Percentiles rank a stretch among this genome's conserved stretches.
Conservation (phyloP, 2,329 filamentous ascomycete species). For the Alternaria hordeiaustralica region DNA sequence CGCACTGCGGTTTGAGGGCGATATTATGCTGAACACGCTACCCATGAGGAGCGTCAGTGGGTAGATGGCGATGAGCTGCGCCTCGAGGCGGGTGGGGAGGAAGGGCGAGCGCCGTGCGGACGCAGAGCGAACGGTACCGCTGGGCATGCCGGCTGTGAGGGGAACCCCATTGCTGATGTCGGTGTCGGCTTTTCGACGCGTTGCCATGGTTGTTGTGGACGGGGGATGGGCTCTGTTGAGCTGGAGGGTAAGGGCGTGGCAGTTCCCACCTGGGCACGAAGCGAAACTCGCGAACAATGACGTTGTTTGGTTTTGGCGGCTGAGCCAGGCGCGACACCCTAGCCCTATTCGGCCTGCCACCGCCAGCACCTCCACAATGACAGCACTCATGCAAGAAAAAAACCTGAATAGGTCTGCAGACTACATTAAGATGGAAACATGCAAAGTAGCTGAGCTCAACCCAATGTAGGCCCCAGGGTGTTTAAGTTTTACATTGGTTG, state of each 20-base stretch:
- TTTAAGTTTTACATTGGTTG: neutral
- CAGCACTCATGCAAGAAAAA: neutral
- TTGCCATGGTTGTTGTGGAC: conserved; percentile 32
- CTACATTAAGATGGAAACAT: neutral
- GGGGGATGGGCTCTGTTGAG: neutral
- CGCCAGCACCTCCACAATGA: neutral
- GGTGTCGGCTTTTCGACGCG: conserved; percentile 40
- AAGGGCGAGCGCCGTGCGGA: conserved; percentile 59
- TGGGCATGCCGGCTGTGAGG: conserved; percentile 33
- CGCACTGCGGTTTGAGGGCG: conserved; percentile 69
- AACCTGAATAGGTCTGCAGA: neutral
- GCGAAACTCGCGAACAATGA: conserved; percentile 25
- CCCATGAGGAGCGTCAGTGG: conserved; percentile 80
- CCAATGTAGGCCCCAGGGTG: neutral
- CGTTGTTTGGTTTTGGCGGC: conserved; percentile 21
- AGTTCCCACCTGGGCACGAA: neutral
- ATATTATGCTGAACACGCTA: conserved; percentile 78
- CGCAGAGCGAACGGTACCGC: conserved; percentile 28
- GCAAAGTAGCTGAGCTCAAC: neutral
- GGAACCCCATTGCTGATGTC: conserved; percentile 17
- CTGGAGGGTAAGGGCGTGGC: neutral
- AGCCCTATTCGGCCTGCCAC: conserved; percentile 16
- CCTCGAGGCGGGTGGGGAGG: conserved; percentile 74
- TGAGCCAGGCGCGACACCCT: conserved; percentile 27
- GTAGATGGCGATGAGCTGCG: conserved; percentile 71